phyloP scores from a whole-genome alignment of 2,329 filamentous ascomycete species.

The Aspergillus sp. region DNA sequence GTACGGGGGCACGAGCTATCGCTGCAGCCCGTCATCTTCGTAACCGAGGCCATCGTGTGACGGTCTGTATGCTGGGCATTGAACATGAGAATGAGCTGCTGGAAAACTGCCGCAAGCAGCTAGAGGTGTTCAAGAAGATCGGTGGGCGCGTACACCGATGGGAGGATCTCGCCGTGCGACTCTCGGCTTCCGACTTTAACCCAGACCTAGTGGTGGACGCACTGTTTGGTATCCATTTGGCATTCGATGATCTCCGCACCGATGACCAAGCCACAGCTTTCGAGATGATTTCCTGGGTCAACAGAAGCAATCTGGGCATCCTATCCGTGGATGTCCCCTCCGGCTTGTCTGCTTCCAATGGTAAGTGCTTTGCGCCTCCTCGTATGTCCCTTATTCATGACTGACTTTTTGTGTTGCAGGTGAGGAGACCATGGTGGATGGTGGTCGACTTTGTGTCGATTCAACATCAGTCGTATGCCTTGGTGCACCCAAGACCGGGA shows the following conservation, averaged over 20 bases:
- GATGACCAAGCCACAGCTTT: constrained; percentile 82
- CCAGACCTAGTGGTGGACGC: constrained; percentile 86
- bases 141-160: constrained; percentile 70
- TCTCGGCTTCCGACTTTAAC: constrained; percentile 57
- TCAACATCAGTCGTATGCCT: constrained; percentile 81
- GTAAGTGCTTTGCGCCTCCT: constrained; percentile 46
- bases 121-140: constrained; percentile 79
- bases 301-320: constrained; percentile 78
- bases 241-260: constrained; percentile 82
- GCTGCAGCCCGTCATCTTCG: constrained; percentile 83
- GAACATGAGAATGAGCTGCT: constrained; percentile 80
- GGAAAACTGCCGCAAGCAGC: constrained; percentile 75
- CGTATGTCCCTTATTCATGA: constrained; percentile 10
- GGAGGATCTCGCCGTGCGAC: constrained; percentile 54
- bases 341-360: constrained; percentile 77
- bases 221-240: constrained; percentile 78
- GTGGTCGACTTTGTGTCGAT: constrained; percentile 74
- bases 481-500: constrained; percentile 80
- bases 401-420: constrained; percentile 35
- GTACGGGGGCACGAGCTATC: constrained; percentile 78
- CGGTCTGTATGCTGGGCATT: constrained; percentile 80
- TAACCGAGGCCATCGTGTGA: constrained; percentile 76
- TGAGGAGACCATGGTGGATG: constrained; percentile 62
- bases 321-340: constrained; percentile 89
- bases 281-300: constrained; percentile 90